These are phyloP conservation scores for Arthrobotrys entomopaga DNA, from an alignment of 2,329 filamentous ascomycete species.

Conservation along the genomic window DNA sequence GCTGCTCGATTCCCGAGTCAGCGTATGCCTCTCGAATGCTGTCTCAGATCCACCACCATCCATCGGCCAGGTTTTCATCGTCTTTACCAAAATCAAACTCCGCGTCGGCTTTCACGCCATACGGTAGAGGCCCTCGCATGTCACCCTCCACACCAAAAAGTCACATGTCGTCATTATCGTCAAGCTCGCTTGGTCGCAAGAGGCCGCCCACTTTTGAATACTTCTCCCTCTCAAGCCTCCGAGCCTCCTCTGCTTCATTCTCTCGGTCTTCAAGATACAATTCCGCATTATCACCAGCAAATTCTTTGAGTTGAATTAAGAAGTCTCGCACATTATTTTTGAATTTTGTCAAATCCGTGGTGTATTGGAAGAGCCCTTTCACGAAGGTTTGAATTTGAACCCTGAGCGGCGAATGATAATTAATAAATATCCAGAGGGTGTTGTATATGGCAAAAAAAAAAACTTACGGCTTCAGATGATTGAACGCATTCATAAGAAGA, in stretches of 20 bases:
- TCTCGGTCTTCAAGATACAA: conserved; percentile 95
- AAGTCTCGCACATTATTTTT: conserved; percentile 96
- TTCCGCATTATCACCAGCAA: conserved; percentile 92
- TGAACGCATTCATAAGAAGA: conserved; percentile 87
- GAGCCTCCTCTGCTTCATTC: conserved; percentile 84
- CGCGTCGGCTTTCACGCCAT: conserved; percentile 32
- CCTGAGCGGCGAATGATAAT: conserved; percentile 64
- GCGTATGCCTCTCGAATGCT: conserved; percentile 53
- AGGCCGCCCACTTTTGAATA: conserved; percentile 94
- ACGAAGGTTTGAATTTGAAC: conserved; percentile 90
- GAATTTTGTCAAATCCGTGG: conserved; percentile 91
- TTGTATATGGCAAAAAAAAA: not conserved
- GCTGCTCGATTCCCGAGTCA: conserved; percentile 56
- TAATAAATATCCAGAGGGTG: not conserved
- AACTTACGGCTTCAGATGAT: conserved; percentile 82
- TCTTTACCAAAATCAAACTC: conserved; percentile 25
- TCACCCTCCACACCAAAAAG: conserved; percentile 37
- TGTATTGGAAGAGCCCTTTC: conserved; percentile 85
- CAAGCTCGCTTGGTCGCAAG: conserved; percentile 96
- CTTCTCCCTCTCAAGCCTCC: conserved; percentile 87
- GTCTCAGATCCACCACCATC: conserved; percentile 53
- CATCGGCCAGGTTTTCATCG: conserved; percentile 37
- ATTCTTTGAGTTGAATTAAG: conserved; percentile 96
- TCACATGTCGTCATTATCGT: conserved; percentile 76
- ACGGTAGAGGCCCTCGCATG: conserved; percentile 33